Evolutionary conservation across 257 asterid species (phyloP).

Genomic region (Nicotiana paniculata): DNA sequence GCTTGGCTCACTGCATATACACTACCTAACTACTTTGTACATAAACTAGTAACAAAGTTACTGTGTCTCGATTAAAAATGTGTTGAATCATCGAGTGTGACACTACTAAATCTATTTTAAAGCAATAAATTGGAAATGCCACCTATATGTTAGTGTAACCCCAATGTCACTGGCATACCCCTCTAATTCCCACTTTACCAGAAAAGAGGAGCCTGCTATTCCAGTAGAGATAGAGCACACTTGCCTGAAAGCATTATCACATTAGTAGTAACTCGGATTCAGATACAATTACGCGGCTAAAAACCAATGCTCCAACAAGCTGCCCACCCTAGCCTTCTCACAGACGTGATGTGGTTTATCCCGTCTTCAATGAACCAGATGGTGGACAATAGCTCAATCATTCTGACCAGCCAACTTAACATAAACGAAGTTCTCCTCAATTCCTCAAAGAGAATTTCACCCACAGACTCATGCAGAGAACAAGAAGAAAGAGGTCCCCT

Average conservation of each 20-base stretch:
- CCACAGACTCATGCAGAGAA: slow-evolving; percentile 30
- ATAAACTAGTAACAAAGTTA: background rate
- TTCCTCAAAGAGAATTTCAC: slow-evolving; percentile 13
- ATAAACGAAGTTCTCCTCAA: slow-evolving; percentile 31
- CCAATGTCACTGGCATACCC: background rate
- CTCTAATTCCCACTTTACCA: background rate
- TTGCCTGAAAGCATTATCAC: slow-evolving; percentile 5
- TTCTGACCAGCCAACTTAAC: slow-evolving; percentile 29
- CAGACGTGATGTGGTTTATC: background rate
- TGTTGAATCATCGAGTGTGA: background rate
- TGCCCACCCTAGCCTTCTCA: slow-evolving; percentile 14
- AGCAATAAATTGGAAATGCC: background rate
- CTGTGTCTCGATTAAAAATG: background rate
- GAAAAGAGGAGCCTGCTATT: background rate
- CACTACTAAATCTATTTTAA: background rate
- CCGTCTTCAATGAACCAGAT: slow-evolving; percentile 19
- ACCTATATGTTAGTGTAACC: background rate
- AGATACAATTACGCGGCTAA: background rate
- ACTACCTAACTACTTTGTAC: background rate
- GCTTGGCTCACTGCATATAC: background rate
- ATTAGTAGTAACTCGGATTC: background rate
- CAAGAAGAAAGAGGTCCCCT: slow-evolving; percentile 18
- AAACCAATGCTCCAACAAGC: background rate
- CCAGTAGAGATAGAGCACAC: background rate
- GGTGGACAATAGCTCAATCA: slow-evolving; percentile 58